Evolutionary conservation across 2,329 filamentous ascomycete genomes (phyloP).

Genomic region (Fusarium haematococcum): DNA sequence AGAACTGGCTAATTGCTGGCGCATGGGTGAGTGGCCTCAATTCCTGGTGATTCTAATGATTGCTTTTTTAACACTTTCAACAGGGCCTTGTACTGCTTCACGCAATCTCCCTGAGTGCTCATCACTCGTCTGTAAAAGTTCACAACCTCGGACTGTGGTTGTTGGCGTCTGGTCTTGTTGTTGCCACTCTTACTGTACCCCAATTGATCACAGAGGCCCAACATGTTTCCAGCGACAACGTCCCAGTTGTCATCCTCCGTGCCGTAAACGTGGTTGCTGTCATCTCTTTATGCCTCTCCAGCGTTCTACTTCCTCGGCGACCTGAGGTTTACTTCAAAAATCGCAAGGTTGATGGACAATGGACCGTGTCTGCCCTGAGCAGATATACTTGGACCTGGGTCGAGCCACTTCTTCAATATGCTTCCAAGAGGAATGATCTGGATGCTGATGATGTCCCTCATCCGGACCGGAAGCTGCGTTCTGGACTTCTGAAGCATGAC

Average conservation of each 20-base stretch:
- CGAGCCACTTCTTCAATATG: constrained; percentile 63
- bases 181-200: constrained; percentile 57
- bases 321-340: constrained; percentile 73
- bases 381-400: constrained; percentile 77
- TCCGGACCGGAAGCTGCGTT: constrained; percentile 66
- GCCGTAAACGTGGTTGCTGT: constrained; percentile 59
- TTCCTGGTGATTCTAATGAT: background rate
- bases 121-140: constrained; percentile 62
- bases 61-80: constrained; percentile 6
- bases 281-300: constrained; percentile 59
- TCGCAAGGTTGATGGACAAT: constrained; percentile 71
- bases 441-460: constrained; percentile 72
- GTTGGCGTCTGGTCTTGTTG: constrained; percentile 60
- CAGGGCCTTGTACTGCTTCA: constrained; percentile 67
- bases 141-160: constrained; percentile 66
- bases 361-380: constrained; percentile 69
- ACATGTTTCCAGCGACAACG: constrained; percentile 48
- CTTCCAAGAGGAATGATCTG: constrained; percentile 68
- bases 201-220: constrained; percentile 56
- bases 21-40: constrained; percentile 69
- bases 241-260: constrained; percentile 59
- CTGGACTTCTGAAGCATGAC: constrained; percentile 60
- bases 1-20: constrained; percentile 70
- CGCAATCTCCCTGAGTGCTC: constrained; percentile 60
- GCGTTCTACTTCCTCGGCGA: constrained; percentile 71